These are phyloP conservation scores for Solanum clarkiae DNA, from an alignment of 257 asterid genomes.

Conservation along the genomic window DNA sequence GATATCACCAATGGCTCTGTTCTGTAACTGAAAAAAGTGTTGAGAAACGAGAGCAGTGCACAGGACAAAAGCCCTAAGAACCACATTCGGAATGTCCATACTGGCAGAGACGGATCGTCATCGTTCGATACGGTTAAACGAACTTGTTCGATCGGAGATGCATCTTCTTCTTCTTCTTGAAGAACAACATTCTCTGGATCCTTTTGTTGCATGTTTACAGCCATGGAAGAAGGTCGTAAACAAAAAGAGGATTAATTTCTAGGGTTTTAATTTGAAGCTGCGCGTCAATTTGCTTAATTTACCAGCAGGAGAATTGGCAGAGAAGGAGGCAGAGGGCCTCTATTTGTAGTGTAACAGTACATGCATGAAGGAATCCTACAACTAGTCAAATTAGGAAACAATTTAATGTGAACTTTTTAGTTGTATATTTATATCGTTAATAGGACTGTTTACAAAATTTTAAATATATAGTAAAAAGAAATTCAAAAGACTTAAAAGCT, in stretches of 20 bases:
- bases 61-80: constrained; percentile 36
- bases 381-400: neutral
- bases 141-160: constrained; percentile 48
- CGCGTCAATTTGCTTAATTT: neutral
- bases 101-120: constrained; percentile 51
- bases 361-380: neutral
- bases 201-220: neutral
- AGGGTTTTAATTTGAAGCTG: neutral
- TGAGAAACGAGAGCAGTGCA: constrained; percentile 29
- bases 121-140: constrained; percentile 36
- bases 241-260: neutral
- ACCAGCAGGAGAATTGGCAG: neutral
- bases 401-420: too few relatives aligned
- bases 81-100: constrained; percentile 78
- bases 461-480: neutral
- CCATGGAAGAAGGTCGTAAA: neutral
- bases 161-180: constrained; percentile 5
- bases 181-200: neutral
- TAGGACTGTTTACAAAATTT: neutral
- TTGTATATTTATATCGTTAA: too few relatives aligned
- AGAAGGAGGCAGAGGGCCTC: neutral
- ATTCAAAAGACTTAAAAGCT: neutral
- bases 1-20: constrained; percentile 29
- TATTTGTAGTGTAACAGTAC: neutral
- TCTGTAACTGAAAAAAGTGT: constrained; percentile 50